Base-by-base conservation (phyloP, 108 stramenopile species). In the Cylindrotheca fusiformis region DNA sequence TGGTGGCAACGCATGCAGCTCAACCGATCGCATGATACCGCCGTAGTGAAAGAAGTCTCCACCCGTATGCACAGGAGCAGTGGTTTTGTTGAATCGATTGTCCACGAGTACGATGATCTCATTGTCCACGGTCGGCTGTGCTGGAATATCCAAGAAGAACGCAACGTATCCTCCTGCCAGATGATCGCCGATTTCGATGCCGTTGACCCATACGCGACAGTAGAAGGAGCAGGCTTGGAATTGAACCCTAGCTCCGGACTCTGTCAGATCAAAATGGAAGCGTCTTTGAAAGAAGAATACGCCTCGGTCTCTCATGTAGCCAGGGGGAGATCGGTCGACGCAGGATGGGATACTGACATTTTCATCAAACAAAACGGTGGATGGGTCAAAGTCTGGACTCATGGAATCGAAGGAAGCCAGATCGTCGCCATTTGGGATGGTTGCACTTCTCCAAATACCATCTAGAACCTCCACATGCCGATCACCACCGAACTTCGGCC, bases 1-100 rank as follows among this genome's bases (percentile, higher is more conserved):
- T 41, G 21, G 12, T 3, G 63, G 56, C 27, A 63, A 22, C n/a
- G 55, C 63, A 47, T 77, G 76, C 61, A 58, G 63, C 32, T 68
- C 69, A 1, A 77, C 76, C n/a, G 57, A 59, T 49, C 76, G 44
- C 12, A 77, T 18, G 29, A 77, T 68, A 1, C 76, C 76, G 8
- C 76, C 68, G 28, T 69, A 78, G 32, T 78, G 71, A 60, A 65
- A 78, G 65, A 74, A 78, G 45, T 78, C 77, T 25, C 77, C 77
- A n/a, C 77, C 72, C 2, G 72, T 74, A 53, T 78, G 77, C 22
- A 70, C 1, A 3, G 77, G 77, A 6, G 77, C 77, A 1, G 72
- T 74, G 1, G 77, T 78, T 2, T 6, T 25, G 54, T 78, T 78
- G 58, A 69, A 78, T 32, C 71, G 66, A 64, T 74, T 74, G 52